Evolutionary conservation across 805 yeast species (phyloP).

Genomic region (Kazachstania martiniae): DNA sequence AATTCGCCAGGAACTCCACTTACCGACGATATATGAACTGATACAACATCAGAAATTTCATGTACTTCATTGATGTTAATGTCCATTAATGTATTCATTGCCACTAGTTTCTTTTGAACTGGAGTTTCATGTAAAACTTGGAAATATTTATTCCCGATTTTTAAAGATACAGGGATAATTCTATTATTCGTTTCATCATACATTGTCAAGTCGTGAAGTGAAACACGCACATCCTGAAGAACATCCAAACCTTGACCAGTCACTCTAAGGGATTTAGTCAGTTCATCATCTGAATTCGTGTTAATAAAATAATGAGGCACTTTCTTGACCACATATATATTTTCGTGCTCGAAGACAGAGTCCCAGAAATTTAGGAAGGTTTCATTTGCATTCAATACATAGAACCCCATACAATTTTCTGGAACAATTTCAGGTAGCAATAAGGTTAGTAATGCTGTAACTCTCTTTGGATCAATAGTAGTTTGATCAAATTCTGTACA

Average conservation of each 20-base stretch:
- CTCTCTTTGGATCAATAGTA: slow-evolving; percentile 13
- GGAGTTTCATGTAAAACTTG: slow-evolving; percentile 43
- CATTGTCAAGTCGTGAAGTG: slow-evolving; percentile 40
- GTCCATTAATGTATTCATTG: slow-evolving; percentile 24
- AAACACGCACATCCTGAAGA: slow-evolving; percentile 40
- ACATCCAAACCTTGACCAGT: slow-evolving; percentile 33
- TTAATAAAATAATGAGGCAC: slow-evolving; percentile 34
- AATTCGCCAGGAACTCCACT: slow-evolving; percentile 44
- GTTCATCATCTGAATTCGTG: slow-evolving; percentile 35
- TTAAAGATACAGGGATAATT: slow-evolving; percentile 49
- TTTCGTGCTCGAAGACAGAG: slow-evolving; percentile 15
- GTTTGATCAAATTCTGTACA: slow-evolving; percentile 46
- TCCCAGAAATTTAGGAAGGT: slow-evolving; percentile 17
- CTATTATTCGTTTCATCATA: slow-evolving; percentile 39
- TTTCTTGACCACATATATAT: slow-evolving; percentile 17
- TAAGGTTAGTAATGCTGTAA: slow-evolving; percentile 27
- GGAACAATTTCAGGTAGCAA: slow-evolving; percentile 43
- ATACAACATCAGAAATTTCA: slow-evolving; percentile 31
- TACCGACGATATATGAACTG: slow-evolving; percentile 31
- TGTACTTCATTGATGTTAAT: slow-evolving; percentile 35
- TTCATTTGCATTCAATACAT: slow-evolving; percentile 35
- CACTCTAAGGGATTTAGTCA: slow-evolving; percentile 36
- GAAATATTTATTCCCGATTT: slow-evolving; percentile 58
- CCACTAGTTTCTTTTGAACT: slow-evolving; percentile 29
- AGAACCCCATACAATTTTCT: slow-evolving; percentile 42